Conservation (phyloP, 1,284 basidiomycete genomes). For the Apiotrichum siamense region DNA sequence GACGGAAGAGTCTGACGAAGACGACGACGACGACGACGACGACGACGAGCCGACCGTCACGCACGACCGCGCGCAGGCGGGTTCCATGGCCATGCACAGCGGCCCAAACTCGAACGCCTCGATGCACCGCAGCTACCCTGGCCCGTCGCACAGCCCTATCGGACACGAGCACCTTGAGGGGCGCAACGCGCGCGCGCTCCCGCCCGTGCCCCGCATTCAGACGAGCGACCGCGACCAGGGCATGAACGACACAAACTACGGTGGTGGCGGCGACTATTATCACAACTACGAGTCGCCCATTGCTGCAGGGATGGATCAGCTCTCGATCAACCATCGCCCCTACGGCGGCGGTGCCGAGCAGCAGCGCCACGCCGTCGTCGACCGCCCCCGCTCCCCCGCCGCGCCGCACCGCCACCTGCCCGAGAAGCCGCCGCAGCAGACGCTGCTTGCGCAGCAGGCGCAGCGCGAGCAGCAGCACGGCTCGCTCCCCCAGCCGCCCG, state of each 20-base stretch:
- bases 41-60: slow-evolving; percentile 27
- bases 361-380: neutral
- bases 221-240: neutral
- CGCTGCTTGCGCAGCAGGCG: neutral
- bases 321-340: slow-evolving; percentile 6
- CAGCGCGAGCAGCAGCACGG: too few species aligned
- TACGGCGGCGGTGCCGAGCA: slow-evolving; percentile 10
- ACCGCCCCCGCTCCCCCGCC: slow-evolving; percentile 9
- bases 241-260: too few species aligned
- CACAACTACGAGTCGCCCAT: slow-evolving; percentile 3
- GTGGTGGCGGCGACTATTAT: slow-evolving; percentile 9
- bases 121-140: neutral
- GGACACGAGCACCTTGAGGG: neutral
- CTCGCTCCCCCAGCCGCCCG: slow-evolving; percentile 51
- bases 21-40: slow-evolving; percentile 67
- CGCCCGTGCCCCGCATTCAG: slow-evolving; percentile 17
- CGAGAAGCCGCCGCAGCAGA: slow-evolving; percentile 12
- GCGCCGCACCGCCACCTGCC: slow-evolving; percentile 17
- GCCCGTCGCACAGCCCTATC: neutral
- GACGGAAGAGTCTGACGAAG: slow-evolving; percentile 53
- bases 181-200: slow-evolving; percentile 20
- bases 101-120: neutral
- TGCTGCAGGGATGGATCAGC: neutral
- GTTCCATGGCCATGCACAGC: too few species aligned
- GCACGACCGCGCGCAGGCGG: neutral